Base-by-base conservation (phyloP, 2,329 filamentous ascomycete genomes). In the Fonsecaea monophora region DNA sequence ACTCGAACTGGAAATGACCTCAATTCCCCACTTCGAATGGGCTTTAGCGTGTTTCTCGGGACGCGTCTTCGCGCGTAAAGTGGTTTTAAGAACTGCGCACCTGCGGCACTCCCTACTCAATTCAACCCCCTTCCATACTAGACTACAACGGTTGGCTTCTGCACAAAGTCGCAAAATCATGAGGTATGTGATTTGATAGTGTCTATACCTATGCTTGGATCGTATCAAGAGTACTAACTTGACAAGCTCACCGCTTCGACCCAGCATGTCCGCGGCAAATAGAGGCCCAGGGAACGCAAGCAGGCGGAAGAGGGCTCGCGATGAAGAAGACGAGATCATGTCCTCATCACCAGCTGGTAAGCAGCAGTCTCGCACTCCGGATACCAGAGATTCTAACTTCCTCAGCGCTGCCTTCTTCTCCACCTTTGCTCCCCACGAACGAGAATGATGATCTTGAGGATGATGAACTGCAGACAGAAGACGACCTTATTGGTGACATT, bases 241-340 rank as follows among this genome's bases (percentile, higher is more conserved):
- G 18, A 35, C 50, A 40, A 40, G 92, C 83, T 96, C 92, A 78
- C 93, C 94, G 77, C 85, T 96, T 68, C 89, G 90, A 79, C 85
- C 89, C 73, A 92, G 89, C 80, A 90, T 91, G 84, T 88, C 90
- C 68, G 94, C 93, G 71, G 92, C 89, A 74, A 97, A 96, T 80
- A 88, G 92, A 73, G 92, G 92, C 61, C 78, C 85, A 64, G 79
- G 80, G 18, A 81, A 80, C 61, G 74, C 81, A 70, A 84, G 81
- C 71, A 80, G 84, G 68, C 83, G 87, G 68, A 91, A 91, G 78
- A 85, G 89, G 73, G 83, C 84, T 40, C 84, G 89, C 79, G 89
- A 90, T 73, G 89, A 90, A 73, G 84, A 85, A 66, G 88, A 88
- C 74, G 86, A 87, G 61, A 75, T 83, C 53, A 82, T 82, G 50